phyloP scores from a whole-genome alignment of 1,139 yeast genomes.

The Suhomyces taliae region DNA sequence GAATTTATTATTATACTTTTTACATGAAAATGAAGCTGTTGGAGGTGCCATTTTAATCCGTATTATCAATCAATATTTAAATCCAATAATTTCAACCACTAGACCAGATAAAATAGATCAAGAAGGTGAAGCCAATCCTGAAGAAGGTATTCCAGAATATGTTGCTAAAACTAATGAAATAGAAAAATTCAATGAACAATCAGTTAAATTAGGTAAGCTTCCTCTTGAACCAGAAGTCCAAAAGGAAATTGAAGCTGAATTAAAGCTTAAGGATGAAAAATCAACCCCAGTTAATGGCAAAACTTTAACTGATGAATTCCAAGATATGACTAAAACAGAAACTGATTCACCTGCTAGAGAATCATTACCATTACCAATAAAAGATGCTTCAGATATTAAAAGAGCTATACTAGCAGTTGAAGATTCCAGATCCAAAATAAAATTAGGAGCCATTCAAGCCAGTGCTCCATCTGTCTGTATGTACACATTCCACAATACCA shows the following conservation, averaged over 20 bases:
- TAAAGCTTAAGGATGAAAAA: slow-evolving; percentile 71
- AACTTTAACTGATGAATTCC: slow-evolving; percentile 49
- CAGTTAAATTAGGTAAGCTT: slow-evolving; percentile 76
- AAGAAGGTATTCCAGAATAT: slow-evolving; percentile 65
- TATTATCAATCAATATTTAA: slow-evolving; percentile 81
- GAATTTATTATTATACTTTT: slow-evolving; percentile 77
- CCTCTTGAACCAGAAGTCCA: slow-evolving; percentile 85
- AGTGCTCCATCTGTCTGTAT: slow-evolving; percentile 93
- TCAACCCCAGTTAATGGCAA: slow-evolving; percentile 39
- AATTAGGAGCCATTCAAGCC: slow-evolving; percentile 63
- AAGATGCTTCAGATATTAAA: slow-evolving; percentile 75
- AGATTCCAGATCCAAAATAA: slow-evolving; percentile 76
- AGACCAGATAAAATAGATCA: slow-evolving; percentile 47
- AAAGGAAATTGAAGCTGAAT: slow-evolving; percentile 80
- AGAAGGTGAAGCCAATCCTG: slow-evolving; percentile 52
- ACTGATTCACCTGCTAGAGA: slow-evolving; percentile 75
- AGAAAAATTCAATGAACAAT: slow-evolving; percentile 64
- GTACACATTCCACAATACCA: slow-evolving; percentile 97
- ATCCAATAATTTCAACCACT: slow-evolving; percentile 59
- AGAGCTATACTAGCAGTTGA: slow-evolving; percentile 75
- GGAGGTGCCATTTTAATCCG: slow-evolving; percentile 90
- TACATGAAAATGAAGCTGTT: slow-evolving; percentile 88
- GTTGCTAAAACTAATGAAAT: slow-evolving; percentile 49
- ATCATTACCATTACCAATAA: slow-evolving; percentile 79
- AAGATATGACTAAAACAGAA: slow-evolving; percentile 46